Percentiles rank a stretch among this genome's conserved stretches.
These are phyloP conservation scores for Balansia obtecta DNA, from an alignment of 2,329 filamentous ascomycete species.

Conservation along the genomic window DNA sequence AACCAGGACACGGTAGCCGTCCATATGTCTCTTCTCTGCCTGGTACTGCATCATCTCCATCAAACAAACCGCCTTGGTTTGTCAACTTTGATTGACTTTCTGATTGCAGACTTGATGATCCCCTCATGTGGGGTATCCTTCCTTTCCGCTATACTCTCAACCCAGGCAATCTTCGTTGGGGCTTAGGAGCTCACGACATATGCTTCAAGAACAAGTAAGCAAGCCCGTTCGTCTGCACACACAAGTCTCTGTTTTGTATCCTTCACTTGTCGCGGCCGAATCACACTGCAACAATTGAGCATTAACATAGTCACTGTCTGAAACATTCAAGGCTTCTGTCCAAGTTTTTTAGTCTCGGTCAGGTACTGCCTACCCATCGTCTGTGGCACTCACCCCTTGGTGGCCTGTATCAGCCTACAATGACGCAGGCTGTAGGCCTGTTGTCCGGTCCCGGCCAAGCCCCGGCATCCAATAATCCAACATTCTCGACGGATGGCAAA, in stretches of 20 bases:
- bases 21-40: not conserved
- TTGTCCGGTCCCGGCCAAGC: slow-evolving; percentile 46
- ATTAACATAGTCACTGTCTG: slow-evolving; percentile 2
- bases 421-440: slow-evolving; percentile 74
- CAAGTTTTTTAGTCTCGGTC: slow-evolving; percentile 77
- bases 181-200: slow-evolving; percentile 85
- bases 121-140: slow-evolving; percentile 82
- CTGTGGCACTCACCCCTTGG: slow-evolving; percentile 64
- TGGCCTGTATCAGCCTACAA: slow-evolving; percentile 80
- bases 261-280: not conserved
- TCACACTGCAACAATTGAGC: not conserved
- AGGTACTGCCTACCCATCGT: slow-evolving; percentile 84
- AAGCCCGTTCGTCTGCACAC: not conserved
- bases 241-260: not conserved
- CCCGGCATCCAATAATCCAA: slow-evolving; percentile 34
- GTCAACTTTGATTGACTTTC: not conserved
- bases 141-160: slow-evolving; percentile 62
- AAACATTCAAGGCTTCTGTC: slow-evolving; percentile 42
- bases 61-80: not conserved
- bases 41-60: not conserved
- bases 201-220: slow-evolving; percentile 77
- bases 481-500: slow-evolving; percentile 52
- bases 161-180: slow-evolving; percentile 71
- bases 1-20: no score
- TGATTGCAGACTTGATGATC: slow-evolving; percentile 68